Base-by-base conservation (phyloP, 225 moss, liverwort and hornwort species). In the Antitrichia curtipendula region DNA sequence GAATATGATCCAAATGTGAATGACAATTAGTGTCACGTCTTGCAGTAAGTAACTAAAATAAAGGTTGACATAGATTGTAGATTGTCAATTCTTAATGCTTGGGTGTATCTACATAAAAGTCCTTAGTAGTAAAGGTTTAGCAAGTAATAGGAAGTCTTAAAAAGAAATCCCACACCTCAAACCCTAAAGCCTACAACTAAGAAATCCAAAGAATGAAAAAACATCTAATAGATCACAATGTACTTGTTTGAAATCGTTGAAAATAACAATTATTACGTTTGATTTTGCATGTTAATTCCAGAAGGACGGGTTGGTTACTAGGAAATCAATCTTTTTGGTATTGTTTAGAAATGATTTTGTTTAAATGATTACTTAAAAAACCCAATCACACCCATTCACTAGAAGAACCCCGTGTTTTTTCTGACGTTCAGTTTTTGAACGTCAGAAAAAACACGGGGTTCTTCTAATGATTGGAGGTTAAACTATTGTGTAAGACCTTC, bases 151-250 rank as follows among this genome's bases (percentile, higher is more conserved):
- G 7, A 8, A 74, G 6, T 49, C 18, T 11, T 49, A 19, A 12
- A 1, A 20, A 32, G 1, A 49, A 20, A 74, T 49, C 3, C 11
- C 2, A 32, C 32, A 49, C 4, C 2, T 50, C 32, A 74, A 49
- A 74, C 0, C 7, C 8, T 20, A 13, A 49, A 2, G 8, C 7
- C 32, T 0, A 32, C 20, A 49, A 12, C 1, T 5, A 0, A 50
- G 1, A 47, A 31, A 7, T 49, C 7, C 2, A 45, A 74, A 31
- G 74, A 18, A 19, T 6, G 4, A 73, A 47, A 12, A 74, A 20
- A 20, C 8, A 40, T 49, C 12, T 49, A 19, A 31, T 4, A 18
- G 0, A 31, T 5, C 4, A 18, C 3, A 0, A 28, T 72, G 18
- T 28, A 47, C 12, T 74, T 49, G 7, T 73, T 49, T 49, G 7